Conservation (phyloP, 1,139 yeast genomes). For the Kodamaea suecica region DNA sequence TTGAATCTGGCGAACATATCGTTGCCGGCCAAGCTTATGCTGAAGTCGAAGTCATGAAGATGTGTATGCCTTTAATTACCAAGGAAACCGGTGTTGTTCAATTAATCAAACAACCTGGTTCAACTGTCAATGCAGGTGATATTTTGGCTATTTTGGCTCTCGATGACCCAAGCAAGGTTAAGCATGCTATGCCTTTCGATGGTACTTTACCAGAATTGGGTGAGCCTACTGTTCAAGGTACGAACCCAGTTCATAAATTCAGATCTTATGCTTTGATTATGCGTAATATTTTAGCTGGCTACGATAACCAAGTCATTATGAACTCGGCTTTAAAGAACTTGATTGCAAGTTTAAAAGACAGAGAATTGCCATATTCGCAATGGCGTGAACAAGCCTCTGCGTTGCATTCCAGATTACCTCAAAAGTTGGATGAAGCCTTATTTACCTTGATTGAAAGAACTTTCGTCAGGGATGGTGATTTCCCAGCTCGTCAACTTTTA, state of each 20-base stretch:
- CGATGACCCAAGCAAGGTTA: conserved; percentile 96
- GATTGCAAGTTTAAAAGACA: conserved; percentile 69
- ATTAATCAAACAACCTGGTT: conserved; percentile 96
- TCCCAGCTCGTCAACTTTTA: conserved; percentile 85
- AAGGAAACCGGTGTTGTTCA: conserved; percentile 93
- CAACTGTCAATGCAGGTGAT: conserved; percentile 94
- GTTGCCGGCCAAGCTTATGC: conserved; percentile 92
- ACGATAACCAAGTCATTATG: conserved; percentile 94
- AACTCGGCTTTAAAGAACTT: conserved; percentile 71
- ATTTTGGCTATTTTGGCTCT: conserved; percentile 89
- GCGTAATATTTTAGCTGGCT: conserved; percentile 80
- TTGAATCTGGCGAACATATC: conserved; percentile 94
- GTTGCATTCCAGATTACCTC: conserved; percentile 84
- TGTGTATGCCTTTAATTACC: conserved; percentile 92
- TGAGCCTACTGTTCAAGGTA: conserved; percentile 75
- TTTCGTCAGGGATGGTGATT: conserved; percentile 68
- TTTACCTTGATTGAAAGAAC: conserved; percentile 65
- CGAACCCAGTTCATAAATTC: conserved; percentile 79
- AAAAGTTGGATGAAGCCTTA: conserved; percentile 67
- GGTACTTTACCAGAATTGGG: conserved; percentile 92
- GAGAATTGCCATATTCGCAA: conserved; percentile 86
- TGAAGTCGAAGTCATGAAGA: conserved; percentile 98
- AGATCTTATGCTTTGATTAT: conserved; percentile 56
- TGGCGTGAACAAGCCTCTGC: conserved; percentile 88
- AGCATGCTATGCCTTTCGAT: conserved; percentile 93